A percentile compares a stretch with the other conserved stretches of the same genome.
These are phyloP conservation scores for Alternaria tenuissima DNA, from an alignment of 2,329 filamentous ascomycete genomes.

Conservation along the genomic window DNA sequence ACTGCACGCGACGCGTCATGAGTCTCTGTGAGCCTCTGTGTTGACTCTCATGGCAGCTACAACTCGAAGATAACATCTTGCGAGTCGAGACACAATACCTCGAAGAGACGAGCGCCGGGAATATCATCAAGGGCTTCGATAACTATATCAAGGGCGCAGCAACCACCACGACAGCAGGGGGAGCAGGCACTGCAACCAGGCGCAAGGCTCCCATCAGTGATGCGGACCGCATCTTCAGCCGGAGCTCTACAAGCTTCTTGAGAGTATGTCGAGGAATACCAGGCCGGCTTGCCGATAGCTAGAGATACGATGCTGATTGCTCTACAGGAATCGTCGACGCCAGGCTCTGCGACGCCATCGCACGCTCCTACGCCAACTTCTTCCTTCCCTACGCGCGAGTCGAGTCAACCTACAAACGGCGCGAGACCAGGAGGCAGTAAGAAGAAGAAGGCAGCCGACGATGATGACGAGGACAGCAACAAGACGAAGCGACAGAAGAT, in stretches of 20 bases:
- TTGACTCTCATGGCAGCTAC: slow-evolving; percentile 53
- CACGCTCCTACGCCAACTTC: slow-evolving; percentile 59
- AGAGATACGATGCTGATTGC: slow-evolving; percentile 22
- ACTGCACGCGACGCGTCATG: slow-evolving; percentile 4
- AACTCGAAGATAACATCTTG: slow-evolving; percentile 81
- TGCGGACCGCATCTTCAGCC: slow-evolving; percentile 74
- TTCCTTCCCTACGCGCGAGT: slow-evolving; percentile 57
- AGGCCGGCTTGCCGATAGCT: not conserved
- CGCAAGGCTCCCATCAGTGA: slow-evolving; percentile 70
- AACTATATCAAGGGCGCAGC: slow-evolving; percentile 92
- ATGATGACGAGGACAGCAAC: slow-evolving; percentile 57
- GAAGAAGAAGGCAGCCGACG: slow-evolving; percentile 55
- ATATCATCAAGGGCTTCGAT: slow-evolving; percentile 98
- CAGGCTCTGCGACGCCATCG: slow-evolving; percentile 51
- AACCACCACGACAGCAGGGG: slow-evolving; percentile 61
- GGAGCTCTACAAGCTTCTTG: slow-evolving; percentile 52
- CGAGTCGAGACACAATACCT: slow-evolving; percentile 87
- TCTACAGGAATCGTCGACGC: slow-evolving; percentile 50
- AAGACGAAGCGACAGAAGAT: slow-evolving; percentile 61
- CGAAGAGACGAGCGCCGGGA: slow-evolving; percentile 82
- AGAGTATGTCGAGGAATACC: slow-evolving; percentile 38
- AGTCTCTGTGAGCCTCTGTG: slow-evolving; percentile 6
- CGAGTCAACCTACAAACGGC: slow-evolving; percentile 54
- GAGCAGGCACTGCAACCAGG: slow-evolving; percentile 58
- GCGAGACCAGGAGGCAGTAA: slow-evolving; percentile 52